Percentiles rank a stretch among this genome's conserved stretches.
phyloP scores from a whole-genome alignment of 2,329 filamentous ascomycete species.

The Tolypocladium paradoxum region DNA sequence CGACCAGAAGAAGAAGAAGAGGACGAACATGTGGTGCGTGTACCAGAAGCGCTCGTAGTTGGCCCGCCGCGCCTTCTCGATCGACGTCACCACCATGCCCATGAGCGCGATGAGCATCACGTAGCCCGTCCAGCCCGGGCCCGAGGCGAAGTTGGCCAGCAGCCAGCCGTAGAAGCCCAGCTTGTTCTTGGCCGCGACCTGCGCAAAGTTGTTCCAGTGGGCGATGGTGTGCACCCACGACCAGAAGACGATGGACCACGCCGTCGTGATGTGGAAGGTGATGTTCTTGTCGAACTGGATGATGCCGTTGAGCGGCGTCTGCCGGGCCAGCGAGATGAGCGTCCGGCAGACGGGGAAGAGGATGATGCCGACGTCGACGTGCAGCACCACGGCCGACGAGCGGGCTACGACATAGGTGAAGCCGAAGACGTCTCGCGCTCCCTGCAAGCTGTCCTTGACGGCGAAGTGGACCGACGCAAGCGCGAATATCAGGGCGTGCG shows the following conservation, averaged over 20 bases:
- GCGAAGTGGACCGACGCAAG: constrained; percentile 75
- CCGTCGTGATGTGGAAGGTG: constrained; percentile 75
- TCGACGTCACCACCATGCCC: constrained; percentile 66
- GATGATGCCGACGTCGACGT: constrained; percentile 72
- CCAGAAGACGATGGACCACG: constrained; percentile 83
- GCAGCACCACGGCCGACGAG: constrained; percentile 64
- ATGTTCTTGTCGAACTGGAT: constrained; percentile 87
- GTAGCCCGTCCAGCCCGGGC: constrained; percentile 79
- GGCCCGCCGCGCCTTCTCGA: constrained; percentile 66
- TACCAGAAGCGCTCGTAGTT: constrained; percentile 91
- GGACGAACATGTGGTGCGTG: constrained; percentile 75
- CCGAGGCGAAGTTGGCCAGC: constrained; percentile 65
- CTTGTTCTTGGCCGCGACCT: constrained; percentile 62
- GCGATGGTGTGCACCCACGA: constrained; percentile 79
- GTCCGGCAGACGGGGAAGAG: constrained; percentile 77
- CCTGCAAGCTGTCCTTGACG: constrained; percentile 62
- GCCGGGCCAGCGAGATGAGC: constrained; percentile 68
- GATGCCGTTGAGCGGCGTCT: constrained; percentile 75
- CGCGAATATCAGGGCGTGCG: constrained; percentile 67
- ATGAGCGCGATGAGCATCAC: constrained; percentile 71
- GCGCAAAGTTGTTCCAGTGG: constrained; percentile 80
- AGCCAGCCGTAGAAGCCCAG: constrained; percentile 71
- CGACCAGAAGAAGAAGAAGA: constrained; percentile 90
- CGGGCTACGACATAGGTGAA: constrained; percentile 68
- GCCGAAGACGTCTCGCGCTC: constrained; percentile 58